Evolutionary conservation across 768 basidiomycete genomes (phyloP).

Genomic region (Asterophora lycoperdoides): DNA sequence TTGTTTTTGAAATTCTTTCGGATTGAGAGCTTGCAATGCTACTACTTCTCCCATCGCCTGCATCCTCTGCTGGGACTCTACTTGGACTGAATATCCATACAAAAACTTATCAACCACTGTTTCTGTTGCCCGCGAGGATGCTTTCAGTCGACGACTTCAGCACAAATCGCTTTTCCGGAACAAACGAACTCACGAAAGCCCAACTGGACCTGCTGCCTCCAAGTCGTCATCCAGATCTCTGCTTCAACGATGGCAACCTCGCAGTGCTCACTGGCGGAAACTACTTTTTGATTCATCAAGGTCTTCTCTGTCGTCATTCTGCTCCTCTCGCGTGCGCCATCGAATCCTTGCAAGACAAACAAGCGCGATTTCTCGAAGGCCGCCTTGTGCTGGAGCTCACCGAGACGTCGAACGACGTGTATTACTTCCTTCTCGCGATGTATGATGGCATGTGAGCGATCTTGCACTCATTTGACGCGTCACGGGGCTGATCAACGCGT

Average conservation of each 20-base stretch:
- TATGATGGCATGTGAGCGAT: slow-evolving; percentile 67
- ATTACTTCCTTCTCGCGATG: slow-evolving; percentile 54
- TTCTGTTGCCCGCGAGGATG: slow-evolving; percentile 2
- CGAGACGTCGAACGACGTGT: slow-evolving; percentile 54
- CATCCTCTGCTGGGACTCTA: no score
- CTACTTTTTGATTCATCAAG: slow-evolving; percentile 69
- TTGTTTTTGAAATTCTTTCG: no score
- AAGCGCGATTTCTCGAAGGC: slow-evolving; percentile 44
- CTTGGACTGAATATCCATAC: no score
- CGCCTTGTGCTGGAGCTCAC: slow-evolving; percentile 50
- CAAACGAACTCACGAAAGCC: slow-evolving; percentile 7
- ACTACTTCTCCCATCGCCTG: no score
- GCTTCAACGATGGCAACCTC: slow-evolving; percentile 68
- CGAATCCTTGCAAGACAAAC: slow-evolving; percentile 24
- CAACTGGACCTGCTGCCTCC: slow-evolving; percentile 17
- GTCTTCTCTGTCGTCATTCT: slow-evolving; percentile 64
- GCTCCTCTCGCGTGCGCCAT: slow-evolving; percentile 41
- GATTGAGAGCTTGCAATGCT: no score
- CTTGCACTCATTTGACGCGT: neutral
- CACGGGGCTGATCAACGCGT: slow-evolving; percentile 14
- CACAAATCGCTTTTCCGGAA: slow-evolving; percentile 38
- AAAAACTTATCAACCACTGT: no score
- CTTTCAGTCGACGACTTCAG: slow-evolving; percentile 37
- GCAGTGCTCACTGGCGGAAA: slow-evolving; percentile 51
- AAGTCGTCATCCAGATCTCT: slow-evolving; percentile 48